Conservation (phyloP, 805 yeast species). For the Spathaspora boniae region DNA sequence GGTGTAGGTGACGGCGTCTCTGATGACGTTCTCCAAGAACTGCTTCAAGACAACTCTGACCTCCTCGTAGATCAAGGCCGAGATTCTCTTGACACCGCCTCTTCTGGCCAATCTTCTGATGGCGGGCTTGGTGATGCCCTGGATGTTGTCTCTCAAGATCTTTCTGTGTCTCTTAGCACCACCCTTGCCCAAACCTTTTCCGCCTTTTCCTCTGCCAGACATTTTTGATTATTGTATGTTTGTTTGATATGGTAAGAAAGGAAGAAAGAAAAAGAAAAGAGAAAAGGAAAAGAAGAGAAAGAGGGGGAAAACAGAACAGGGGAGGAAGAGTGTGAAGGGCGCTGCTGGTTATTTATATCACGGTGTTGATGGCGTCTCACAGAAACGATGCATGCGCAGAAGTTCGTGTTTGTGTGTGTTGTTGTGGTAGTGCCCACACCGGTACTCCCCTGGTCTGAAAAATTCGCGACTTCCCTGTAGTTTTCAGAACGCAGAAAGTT, state of each 20-base stretch:
- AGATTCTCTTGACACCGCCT: constrained; percentile 99
- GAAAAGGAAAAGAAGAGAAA: no score
- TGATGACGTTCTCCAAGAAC: constrained; percentile 94
- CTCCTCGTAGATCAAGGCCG: constrained; percentile 98
- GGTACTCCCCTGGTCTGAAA: no score
- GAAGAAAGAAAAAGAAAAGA: constrained; percentile 1
- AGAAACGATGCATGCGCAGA: no score
- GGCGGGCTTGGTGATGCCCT: constrained; percentile 99
- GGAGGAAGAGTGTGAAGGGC: no score
- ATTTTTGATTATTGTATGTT: constrained; percentile 44
- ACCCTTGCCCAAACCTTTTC: constrained; percentile 99
- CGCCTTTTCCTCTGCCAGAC: constrained; percentile 99
- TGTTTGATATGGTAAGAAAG: constrained; percentile 3
- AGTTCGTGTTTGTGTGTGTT: no score
- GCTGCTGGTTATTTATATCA: no score
- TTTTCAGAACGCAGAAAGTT: no score
- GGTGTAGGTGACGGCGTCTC: constrained; percentile 99
- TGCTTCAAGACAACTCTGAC: constrained; percentile 95
- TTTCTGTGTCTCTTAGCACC: constrained; percentile 99
- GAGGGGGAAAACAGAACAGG: no score
- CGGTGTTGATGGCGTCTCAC: no score
- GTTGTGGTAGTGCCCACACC: no score
- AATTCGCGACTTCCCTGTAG: no score
- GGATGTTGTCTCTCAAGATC: constrained; percentile 98
- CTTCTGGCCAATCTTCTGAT: constrained; percentile 99